These are phyloP conservation scores for Linum trigynum DNA, from an alignment of 345 rosid species.

Conservation along the genomic window DNA sequence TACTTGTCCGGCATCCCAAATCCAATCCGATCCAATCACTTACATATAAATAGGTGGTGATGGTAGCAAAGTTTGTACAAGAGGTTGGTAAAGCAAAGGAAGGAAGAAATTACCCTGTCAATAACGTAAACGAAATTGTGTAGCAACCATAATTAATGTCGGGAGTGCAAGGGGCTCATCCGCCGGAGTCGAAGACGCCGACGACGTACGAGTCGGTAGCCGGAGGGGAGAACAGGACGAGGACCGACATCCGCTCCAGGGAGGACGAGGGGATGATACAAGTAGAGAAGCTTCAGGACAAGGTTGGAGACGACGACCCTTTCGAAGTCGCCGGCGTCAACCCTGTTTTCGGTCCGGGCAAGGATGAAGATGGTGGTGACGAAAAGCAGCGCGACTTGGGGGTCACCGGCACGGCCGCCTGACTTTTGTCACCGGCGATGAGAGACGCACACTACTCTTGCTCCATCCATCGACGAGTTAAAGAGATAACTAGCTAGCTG, in stretches of 20 bases:
- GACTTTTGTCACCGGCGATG: too few species aligned
- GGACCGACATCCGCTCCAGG: slow-evolving; percentile 22
- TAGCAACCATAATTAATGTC: too few species aligned
- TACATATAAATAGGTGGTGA: too few species aligned
- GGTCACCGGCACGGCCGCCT: slow-evolving; percentile 38
- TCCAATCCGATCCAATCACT: too few species aligned
- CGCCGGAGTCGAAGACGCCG: slow-evolving; percentile 38
- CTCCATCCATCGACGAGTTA: too few species aligned
- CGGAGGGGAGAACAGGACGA: slow-evolving; percentile 45
- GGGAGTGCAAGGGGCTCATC: slow-evolving; percentile 56
- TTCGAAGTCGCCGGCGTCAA: slow-evolving; percentile 40
- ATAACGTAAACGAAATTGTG: too few species aligned
- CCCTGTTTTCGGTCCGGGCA: slow-evolving; percentile 37
- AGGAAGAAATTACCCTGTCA: too few species aligned
- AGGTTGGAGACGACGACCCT: slow-evolving; percentile 17
- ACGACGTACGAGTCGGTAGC: slow-evolving; percentile 37
- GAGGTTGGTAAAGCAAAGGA: too few species aligned
- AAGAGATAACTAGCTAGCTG: too few species aligned
- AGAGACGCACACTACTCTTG: neutral
- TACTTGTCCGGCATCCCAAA: too few species aligned
- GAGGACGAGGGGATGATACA: slow-evolving; percentile 36
- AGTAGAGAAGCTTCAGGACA: slow-evolving; percentile 34
- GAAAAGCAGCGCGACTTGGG: slow-evolving; percentile 32
- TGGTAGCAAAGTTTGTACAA: too few species aligned
- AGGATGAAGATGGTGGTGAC: slow-evolving; percentile 12